These are phyloP conservation scores for Fagopyrum esculentum DNA, from an alignment of 148 eudicot genomes.

Conservation along the genomic window DNA sequence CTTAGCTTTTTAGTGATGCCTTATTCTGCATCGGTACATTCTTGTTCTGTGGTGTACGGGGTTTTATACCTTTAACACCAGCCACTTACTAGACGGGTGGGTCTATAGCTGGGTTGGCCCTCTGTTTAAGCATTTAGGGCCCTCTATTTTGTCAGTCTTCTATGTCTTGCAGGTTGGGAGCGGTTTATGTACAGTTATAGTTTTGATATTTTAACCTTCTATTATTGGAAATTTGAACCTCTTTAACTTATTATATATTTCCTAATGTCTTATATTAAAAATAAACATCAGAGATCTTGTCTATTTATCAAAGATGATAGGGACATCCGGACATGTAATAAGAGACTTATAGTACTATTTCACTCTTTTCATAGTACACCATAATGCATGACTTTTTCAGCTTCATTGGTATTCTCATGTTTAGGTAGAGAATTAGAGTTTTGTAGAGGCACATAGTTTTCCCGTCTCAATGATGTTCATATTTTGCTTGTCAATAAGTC, in stretches of 20 bases:
- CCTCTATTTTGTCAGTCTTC: not conserved
- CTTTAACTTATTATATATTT: no score
- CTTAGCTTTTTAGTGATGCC: not conserved
- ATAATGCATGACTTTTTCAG: no score
- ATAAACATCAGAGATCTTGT: not conserved
- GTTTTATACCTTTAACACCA: not conserved
- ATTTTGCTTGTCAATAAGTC: not conserved
- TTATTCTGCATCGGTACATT: not conserved
- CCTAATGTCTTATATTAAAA: not conserved
- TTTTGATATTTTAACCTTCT: not conserved
- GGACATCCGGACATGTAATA: not conserved
- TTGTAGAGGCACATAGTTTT: not conserved
- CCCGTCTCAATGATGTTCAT: not conserved
- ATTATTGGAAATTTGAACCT: no score
- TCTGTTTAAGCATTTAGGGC: not conserved
- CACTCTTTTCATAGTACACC: no score
- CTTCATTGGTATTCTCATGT: not conserved
- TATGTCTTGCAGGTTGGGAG: not conserved
- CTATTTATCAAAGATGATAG: not conserved
- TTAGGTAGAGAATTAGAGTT: not conserved
- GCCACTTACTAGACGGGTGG: not conserved
- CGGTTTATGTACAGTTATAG: not conserved
- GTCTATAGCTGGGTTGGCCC: not conserved
- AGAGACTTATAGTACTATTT: not conserved
- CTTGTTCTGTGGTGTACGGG: not conserved